Conservation (phyloP, 164 flowering plant genomes). For the Litsea cubeba region DNA sequence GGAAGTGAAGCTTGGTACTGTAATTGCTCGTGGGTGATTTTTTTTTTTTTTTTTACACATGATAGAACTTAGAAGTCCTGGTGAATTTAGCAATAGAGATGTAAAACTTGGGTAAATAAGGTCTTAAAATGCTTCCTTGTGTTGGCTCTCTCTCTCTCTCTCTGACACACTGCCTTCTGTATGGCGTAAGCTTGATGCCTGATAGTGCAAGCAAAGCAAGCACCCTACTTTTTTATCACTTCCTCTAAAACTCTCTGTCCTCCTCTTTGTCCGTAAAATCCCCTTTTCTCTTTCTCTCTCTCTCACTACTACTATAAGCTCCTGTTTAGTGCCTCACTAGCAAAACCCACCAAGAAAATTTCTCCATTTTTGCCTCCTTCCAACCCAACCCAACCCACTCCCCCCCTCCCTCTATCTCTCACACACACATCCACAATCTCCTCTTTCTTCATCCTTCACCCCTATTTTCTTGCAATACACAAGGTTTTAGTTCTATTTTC, state of each 20-base stretch:
- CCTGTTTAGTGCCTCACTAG: conserved; percentile 41
- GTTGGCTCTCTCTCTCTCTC: conserved; percentile 5
- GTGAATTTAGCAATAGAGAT: neutral
- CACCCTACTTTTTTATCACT: conserved; percentile 28
- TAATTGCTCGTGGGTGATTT: neutral
- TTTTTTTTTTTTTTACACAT: neutral
- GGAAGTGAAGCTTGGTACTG: neutral
- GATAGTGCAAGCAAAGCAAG: conserved; percentile 97
- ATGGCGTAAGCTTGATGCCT: conserved; percentile 82
- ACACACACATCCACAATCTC: neutral
- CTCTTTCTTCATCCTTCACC: conserved; percentile 5
- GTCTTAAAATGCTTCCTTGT: neutral
- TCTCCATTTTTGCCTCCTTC: conserved; percentile 8
- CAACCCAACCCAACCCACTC: conserved; percentile 4
- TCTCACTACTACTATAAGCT: conserved; percentile 36
- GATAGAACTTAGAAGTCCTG: neutral
- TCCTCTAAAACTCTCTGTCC: conserved; percentile 18
- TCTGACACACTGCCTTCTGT: conserved; percentile 55
- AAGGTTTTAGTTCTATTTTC: conserved; percentile 10
- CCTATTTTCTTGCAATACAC: neutral
- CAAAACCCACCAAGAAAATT: conserved; percentile 35
- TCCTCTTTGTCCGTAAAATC: conserved; percentile 31
- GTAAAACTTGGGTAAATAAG: neutral
- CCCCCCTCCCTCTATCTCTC: conserved; percentile 4
- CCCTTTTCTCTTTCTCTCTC: conserved; percentile 14